Conservation (phyloP, 2,329 filamentous ascomycete genomes). For the Aspergillus intermedius region DNA sequence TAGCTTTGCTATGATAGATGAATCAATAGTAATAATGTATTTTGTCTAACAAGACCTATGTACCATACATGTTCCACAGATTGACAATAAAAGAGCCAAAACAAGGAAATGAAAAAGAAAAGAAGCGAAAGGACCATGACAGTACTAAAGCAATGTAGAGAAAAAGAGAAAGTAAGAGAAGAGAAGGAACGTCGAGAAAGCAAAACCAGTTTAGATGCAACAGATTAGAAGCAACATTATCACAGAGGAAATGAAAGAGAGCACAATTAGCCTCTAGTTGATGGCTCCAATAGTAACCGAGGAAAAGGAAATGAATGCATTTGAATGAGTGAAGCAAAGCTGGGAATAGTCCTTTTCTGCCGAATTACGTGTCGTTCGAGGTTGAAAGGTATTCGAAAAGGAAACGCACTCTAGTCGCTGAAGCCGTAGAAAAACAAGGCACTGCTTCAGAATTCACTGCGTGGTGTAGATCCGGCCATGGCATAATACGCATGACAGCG, state of each 20-base stretch:
- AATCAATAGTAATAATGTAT: constrained; percentile 1
- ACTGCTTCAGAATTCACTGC: constrained; percentile 12
- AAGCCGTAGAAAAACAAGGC: constrained; percentile 10
- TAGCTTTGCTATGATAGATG: too few species aligned
- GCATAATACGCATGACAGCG: constrained; percentile 11
- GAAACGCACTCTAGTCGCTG: constrained; percentile 15
- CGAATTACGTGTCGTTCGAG: constrained; percentile 7
- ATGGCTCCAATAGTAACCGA: too few species aligned
- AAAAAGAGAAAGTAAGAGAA: constrained; percentile 4
- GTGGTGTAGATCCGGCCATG: constrained; percentile 5
- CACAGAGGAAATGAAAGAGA: constrained; percentile 6
- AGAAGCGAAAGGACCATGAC: constrained; percentile 5
- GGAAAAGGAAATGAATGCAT: too few species aligned
- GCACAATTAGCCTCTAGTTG: background rate
- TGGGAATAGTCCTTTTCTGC: constrained; percentile 3
- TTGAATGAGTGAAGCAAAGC: too few species aligned
- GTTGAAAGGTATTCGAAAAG: constrained; percentile 1
- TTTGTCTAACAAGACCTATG: constrained; percentile 7
- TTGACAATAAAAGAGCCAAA: constrained; percentile 3
- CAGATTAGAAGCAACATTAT: constrained; percentile 8
- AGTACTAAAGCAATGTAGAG: background rate
- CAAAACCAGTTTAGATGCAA: constrained; percentile 4
- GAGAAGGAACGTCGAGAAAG: constrained; percentile 6
- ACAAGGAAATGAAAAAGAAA: background rate
- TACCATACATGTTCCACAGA: constrained; percentile 6